These are phyloP conservation scores for Recurvomyces mirabilis DNA, from an alignment of 495 filamentous ascomycete species.

Conservation along the genomic window DNA sequence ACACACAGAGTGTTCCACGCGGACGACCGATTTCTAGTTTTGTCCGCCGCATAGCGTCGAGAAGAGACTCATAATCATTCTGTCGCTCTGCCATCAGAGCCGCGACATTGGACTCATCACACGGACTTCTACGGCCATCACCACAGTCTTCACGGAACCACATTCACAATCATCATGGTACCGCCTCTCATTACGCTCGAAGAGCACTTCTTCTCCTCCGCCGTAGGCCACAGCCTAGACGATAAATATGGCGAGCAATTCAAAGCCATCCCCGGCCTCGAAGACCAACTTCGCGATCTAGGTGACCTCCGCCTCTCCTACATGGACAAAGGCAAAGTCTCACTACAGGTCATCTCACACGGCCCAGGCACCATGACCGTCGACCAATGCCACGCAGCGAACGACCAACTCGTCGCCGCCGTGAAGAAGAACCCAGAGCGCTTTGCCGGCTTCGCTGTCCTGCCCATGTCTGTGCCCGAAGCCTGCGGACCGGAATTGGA, in stretches of 20 bases:
- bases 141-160: too few species aligned
- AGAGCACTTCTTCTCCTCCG: slow-evolving; percentile 45
- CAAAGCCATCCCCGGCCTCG: slow-evolving; percentile 23
- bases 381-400: slow-evolving; percentile 33
- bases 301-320: slow-evolving; percentile 36
- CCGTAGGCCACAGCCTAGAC: slow-evolving; percentile 19
- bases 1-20: too few species aligned
- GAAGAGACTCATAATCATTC: too few species aligned
- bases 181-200: slow-evolving; percentile 45
- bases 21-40: too few species aligned
- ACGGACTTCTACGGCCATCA: too few species aligned
- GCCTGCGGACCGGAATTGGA: slow-evolving; percentile 40
- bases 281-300: slow-evolving; percentile 33
- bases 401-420: slow-evolving; percentile 43
- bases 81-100: too few species aligned
- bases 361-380: slow-evolving; percentile 24
- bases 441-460: slow-evolving; percentile 44
- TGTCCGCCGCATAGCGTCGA: too few species aligned
- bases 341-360: slow-evolving; percentile 48
- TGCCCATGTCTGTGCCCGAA: slow-evolving; percentile 38
- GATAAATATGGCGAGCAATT: slow-evolving; percentile 26
- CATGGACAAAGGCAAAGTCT: slow-evolving; percentile 41
- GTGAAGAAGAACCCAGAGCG: slow-evolving; percentile 36
- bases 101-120: too few species aligned
- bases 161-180: too few species aligned